Evolutionary conservation across 2,329 filamentous ascomycete genomes (phyloP).

Genomic region (Tolypocladium endophyticum): DNA sequence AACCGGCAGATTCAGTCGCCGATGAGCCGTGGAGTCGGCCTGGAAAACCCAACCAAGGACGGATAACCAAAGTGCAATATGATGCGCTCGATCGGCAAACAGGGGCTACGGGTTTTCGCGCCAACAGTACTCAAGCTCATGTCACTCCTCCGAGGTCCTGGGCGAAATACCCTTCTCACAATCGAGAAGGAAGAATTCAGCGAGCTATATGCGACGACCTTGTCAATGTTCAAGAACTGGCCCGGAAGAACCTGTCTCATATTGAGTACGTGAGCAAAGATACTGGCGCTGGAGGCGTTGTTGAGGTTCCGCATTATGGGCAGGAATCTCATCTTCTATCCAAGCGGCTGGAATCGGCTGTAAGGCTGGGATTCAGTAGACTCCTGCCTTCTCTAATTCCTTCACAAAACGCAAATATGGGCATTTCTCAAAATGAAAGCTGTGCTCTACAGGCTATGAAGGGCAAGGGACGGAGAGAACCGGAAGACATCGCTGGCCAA

Average conservation of each 20-base stretch:
- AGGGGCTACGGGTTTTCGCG: neutral
- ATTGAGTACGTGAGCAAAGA: neutral
- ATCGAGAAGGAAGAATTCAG: slow-evolving; percentile 14
- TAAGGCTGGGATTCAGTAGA: slow-evolving; percentile 9
- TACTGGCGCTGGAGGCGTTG: slow-evolving; percentile 2
- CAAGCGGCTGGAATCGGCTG: slow-evolving; percentile 16
- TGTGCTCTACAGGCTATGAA: neutral
- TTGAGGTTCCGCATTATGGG: neutral
- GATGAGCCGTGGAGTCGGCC: neutral
- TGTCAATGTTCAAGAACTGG: neutral
- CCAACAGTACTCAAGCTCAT: slow-evolving; percentile 1
- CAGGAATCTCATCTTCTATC: slow-evolving; percentile 14
- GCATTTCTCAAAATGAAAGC: neutral
- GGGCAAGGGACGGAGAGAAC: neutral
- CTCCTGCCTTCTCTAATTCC: slow-evolving; percentile 4
- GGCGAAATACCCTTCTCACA: slow-evolving; percentile 22
- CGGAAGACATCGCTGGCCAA: neutral
- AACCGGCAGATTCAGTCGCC: neutral
- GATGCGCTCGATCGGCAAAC: neutral
- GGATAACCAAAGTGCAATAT: neutral
- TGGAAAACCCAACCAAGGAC: neutral
- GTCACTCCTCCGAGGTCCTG: slow-evolving; percentile 18
- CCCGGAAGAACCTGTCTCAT: neutral
- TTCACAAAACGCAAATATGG: neutral
- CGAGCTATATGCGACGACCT: neutral